Evolutionary conservation across 2,329 filamentous ascomycete genomes (phyloP).

Genomic region (Neonectria ditissima): DNA sequence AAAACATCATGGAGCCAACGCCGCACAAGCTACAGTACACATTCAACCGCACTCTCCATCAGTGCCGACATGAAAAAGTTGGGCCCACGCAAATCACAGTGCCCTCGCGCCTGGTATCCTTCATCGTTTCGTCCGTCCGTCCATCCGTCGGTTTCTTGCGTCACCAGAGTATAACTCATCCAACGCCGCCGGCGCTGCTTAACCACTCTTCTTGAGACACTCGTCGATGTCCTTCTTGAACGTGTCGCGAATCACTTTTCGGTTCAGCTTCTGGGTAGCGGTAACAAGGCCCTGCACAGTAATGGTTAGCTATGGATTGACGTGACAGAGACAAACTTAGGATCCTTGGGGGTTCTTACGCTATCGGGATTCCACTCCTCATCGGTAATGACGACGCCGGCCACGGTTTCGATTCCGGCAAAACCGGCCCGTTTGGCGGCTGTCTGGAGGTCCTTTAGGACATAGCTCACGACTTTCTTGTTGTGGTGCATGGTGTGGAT

Average conservation of each 20-base stretch:
- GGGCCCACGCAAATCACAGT: slow-evolving; percentile 14
- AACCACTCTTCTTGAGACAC: slow-evolving; percentile 49
- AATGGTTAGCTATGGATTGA: slow-evolving; percentile 35
- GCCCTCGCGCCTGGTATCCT: slow-evolving; percentile 39
- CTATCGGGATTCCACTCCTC: slow-evolving; percentile 91
- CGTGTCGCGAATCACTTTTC: slow-evolving; percentile 61
- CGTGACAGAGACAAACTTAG: background rate
- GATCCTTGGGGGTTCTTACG: slow-evolving; percentile 65
- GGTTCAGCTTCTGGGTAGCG: slow-evolving; percentile 72
- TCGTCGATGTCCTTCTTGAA: slow-evolving; percentile 65
- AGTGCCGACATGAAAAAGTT: slow-evolving; percentile 18
- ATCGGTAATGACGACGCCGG: slow-evolving; percentile 81
- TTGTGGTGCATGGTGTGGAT: slow-evolving; percentile 77
- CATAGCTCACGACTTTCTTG: slow-evolving; percentile 70
- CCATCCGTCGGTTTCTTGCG: slow-evolving; percentile 12
- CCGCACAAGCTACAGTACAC: slow-evolving; percentile 42
- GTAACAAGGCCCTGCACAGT: slow-evolving; percentile 66
- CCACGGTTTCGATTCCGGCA: slow-evolving; percentile 77
- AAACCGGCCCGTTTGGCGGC: slow-evolving; percentile 76
- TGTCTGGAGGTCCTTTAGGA: slow-evolving; percentile 75
- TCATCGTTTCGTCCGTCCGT: slow-evolving; percentile 25
- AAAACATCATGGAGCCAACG: slow-evolving; percentile 44
- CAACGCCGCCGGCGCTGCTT: slow-evolving; percentile 13
- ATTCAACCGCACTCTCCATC: slow-evolving; percentile 35
- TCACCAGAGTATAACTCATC: slow-evolving; percentile 18